A percentile compares a stretch with the other conserved stretches of the same genome.
Conservation (phyloP, 2,329 filamentous ascomycete genomes). For the Aspergillus sp. region DNA sequence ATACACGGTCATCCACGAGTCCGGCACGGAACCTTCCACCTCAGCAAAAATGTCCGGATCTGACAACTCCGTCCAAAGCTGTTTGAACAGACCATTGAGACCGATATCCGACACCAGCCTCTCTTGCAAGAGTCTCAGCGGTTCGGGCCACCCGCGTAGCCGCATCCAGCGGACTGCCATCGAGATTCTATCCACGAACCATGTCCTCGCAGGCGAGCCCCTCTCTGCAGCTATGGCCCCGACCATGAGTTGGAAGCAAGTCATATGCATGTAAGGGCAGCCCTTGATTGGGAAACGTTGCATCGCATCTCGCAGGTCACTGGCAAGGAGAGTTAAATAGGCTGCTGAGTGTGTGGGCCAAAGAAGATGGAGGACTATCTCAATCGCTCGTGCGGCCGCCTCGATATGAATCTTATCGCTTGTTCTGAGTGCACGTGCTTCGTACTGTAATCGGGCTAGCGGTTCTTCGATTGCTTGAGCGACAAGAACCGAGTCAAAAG, state of each 20-base stretch:
- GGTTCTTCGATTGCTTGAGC: conserved; percentile 13
- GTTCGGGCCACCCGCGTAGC: conserved; percentile 3
- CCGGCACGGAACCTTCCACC: neutral
- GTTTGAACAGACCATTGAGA: neutral
- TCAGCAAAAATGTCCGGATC: neutral
- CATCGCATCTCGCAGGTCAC: conserved; percentile 6
- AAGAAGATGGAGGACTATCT: conserved; percentile 9
- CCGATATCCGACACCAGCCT: neutral
- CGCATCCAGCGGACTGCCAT: conserved; percentile 6
- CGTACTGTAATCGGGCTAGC: conserved; percentile 4
- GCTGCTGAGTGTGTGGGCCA: conserved; percentile 3
- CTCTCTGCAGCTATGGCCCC: conserved; percentile 8
- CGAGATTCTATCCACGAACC: conserved; percentile 8
- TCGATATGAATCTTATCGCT: neutral
- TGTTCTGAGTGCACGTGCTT: conserved; percentile 3
- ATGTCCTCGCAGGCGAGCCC: neutral
- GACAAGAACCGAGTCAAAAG: neutral
- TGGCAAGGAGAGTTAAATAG: conserved; percentile 9
- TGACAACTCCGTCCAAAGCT: conserved; percentile 2
- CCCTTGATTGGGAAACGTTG: conserved; percentile 3
- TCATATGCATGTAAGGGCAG: conserved; percentile 13
- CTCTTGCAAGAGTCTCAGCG: conserved; percentile 1
- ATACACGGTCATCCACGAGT: neutral
- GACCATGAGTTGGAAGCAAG: conserved; percentile 8
- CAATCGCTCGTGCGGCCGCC: conserved; percentile 8